phyloP scores from a whole-genome alignment of 2,329 filamentous ascomycete species.

The Arthrobotrys musiformis region DNA sequence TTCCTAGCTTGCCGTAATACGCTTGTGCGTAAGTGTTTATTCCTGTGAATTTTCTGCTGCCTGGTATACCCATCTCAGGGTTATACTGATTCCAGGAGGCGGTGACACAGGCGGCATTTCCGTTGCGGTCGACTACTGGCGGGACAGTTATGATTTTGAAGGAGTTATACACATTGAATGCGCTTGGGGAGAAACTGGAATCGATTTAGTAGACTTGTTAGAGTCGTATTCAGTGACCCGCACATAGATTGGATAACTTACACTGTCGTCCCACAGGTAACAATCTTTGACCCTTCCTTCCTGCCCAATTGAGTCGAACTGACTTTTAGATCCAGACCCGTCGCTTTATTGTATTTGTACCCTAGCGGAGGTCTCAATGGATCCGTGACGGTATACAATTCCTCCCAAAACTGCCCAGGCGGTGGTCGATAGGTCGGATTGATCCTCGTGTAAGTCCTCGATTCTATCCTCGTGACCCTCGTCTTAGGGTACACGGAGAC shows the following conservation, averaged over 20 bases:
- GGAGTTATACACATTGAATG: constrained; percentile 13
- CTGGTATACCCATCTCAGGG: neutral
- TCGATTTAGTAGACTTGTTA: neutral
- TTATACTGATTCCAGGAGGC: neutral
- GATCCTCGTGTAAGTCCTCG: neutral
- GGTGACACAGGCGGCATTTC: constrained; percentile 14
- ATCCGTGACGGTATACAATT: neutral
- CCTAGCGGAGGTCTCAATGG: neutral
- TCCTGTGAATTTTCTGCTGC: constrained; percentile 6
- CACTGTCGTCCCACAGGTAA: constrained; percentile 21
- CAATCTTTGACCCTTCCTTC: constrained; percentile 1
- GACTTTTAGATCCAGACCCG: constrained; percentile 5
- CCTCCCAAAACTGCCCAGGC: neutral
- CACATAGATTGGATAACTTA: neutral
- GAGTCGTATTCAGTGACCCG: neutral
- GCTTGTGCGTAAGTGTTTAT: constrained; percentile 24
- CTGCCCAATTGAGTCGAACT: neutral
- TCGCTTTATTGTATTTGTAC: neutral
- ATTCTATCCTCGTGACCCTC: constrained; percentile 16
- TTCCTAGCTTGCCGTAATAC: constrained; percentile 7
- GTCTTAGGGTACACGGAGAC: constrained; percentile 12
- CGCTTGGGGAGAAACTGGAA: constrained; percentile 19
- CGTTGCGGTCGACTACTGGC: constrained; percentile 7
- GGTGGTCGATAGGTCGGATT: neutral
- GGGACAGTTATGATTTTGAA: constrained; percentile 27